Evolutionary conservation across 306 rosid genomes (phyloP).

Genomic region (Pterocarpus macrocarpus): DNA sequence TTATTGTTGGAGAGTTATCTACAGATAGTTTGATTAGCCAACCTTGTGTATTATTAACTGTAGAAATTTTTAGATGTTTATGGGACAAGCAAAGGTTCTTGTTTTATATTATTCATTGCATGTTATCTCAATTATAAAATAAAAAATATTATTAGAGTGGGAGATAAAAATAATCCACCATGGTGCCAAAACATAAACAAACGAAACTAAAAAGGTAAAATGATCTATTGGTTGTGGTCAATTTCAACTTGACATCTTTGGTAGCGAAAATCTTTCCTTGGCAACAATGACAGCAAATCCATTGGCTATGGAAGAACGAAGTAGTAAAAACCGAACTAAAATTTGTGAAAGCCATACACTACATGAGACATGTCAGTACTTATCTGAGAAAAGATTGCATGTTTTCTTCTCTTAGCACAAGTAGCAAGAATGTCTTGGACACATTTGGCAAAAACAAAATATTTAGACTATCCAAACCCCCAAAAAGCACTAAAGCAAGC

Average conservation of each 20-base stretch:
- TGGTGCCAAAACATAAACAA: background rate
- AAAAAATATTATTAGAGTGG: too few species aligned
- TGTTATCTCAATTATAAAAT: background rate
- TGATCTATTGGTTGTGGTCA: background rate
- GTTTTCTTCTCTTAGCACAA: conserved; percentile 1
- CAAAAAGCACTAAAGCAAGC: conserved; percentile 46
- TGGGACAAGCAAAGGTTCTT: background rate
- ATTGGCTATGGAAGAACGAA: background rate
- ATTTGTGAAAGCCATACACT: background rate
- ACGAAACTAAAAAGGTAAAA: background rate
- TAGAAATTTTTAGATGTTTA: conserved; percentile 1
- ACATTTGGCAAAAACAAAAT: conserved; percentile 41
- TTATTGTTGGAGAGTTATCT: background rate
- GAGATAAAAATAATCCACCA: background rate
- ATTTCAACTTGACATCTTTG: background rate
- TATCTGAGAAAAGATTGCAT: background rate
- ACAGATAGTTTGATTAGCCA: background rate
- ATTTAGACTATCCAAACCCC: conserved; percentile 33
- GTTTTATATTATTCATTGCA: background rate
- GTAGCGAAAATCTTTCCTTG: conserved; percentile 6
- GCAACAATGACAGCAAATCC: conserved; percentile 23
- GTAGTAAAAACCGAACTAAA: conserved; percentile 9
- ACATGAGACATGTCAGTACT: conserved; percentile 6
- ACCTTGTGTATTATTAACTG: background rate
- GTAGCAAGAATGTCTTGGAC: conserved; percentile 29